Percentiles rank a stretch among this genome's conserved stretches.
These are phyloP conservation scores for Boletellus emodensis DNA, from an alignment of 768 basidiomycete species.

Conservation along the genomic window DNA sequence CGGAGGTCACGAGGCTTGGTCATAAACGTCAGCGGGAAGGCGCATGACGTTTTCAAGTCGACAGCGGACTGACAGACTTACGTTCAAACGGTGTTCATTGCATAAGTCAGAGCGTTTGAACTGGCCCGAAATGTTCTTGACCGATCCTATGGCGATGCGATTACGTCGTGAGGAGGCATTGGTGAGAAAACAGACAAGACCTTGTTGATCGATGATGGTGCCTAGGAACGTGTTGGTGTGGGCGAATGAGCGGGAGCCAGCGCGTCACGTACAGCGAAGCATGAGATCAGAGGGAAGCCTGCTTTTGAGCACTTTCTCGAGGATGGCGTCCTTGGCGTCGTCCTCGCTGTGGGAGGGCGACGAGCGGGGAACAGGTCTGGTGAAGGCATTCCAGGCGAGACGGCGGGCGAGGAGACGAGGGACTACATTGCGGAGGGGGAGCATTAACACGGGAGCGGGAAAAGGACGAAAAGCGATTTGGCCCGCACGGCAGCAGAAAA, in stretches of 20 bases:
- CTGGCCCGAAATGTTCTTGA: constrained; percentile 83
- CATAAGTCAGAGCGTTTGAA: constrained; percentile 91
- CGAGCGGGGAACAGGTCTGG: constrained; percentile 2
- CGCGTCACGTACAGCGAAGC: constrained; percentile 71
- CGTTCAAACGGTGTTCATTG: constrained; percentile 83
- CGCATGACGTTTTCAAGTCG: constrained; percentile 15
- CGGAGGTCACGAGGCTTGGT: constrained; percentile 88
- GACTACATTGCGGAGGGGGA: constrained; percentile 35
- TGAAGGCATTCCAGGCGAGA: constrained; percentile 29
- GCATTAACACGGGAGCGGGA: constrained; percentile 28
- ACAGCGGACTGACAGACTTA: constrained; percentile 40
- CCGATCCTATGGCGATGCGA: constrained; percentile 53
- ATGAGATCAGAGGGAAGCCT: constrained; percentile 86
- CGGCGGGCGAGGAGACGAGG: constrained; percentile 3
- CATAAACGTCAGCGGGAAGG: constrained; percentile 22
- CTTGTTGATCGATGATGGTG: constrained; percentile 82
- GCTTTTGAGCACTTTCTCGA: constrained; percentile 84
- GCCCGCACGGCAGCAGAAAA: constrained; percentile 3
- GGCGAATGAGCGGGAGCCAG: constrained; percentile 5
- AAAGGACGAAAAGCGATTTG: constrained; percentile 26
- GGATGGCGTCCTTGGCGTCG: constrained; percentile 68
- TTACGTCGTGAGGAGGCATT: constrained; percentile 23
- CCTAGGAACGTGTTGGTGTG: constrained; percentile 44
- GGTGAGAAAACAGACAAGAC: constrained; percentile 37
- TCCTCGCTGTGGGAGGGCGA: constrained; percentile 47